Percentiles rank a stretch among this genome's conserved stretches.
phyloP scores from a whole-genome alignment of 1,284 basidiomycete species.

The Heterobasidion occidentale region DNA sequence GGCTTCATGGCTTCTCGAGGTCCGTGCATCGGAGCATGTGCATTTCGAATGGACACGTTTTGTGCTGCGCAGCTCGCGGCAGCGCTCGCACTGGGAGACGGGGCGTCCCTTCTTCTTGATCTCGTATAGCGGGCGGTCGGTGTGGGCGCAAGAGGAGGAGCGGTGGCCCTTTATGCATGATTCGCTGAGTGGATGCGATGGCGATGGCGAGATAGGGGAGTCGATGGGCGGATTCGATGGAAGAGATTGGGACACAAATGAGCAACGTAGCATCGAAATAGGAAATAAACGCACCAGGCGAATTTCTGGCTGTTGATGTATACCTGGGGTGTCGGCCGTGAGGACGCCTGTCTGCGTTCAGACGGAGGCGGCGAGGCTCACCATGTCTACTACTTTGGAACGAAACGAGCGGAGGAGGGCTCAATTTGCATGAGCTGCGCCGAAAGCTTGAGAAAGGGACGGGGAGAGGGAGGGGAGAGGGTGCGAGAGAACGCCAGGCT shows the following conservation, averaged over 20 bases:
- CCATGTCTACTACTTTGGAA: too few species aligned
- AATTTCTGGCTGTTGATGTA: constrained; percentile 79
- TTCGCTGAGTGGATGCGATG: constrained; percentile 38
- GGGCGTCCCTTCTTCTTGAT: constrained; percentile 85
- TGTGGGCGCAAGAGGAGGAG: constrained; percentile 76
- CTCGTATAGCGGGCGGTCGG: constrained; percentile 75
- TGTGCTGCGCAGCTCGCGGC: constrained; percentile 68
- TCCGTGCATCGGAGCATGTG: constrained; percentile 42
- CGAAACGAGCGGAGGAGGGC: too few species aligned
- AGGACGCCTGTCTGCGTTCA: too few species aligned
- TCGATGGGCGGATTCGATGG: not conserved
- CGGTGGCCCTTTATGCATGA: constrained; percentile 87
- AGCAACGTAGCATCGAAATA: constrained; percentile 1
- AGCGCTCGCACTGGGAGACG: constrained; percentile 75
- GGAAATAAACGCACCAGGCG: constrained; percentile 49
- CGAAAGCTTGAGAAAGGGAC: too few species aligned
- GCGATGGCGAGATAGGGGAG: not conserved
- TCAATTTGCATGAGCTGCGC: too few species aligned
- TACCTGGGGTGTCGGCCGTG: constrained; percentile 32
- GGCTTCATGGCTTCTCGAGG: constrained; percentile 20
- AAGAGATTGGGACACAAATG: constrained; percentile 2
- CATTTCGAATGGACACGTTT: constrained; percentile 72
- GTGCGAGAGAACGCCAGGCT: not conserved
- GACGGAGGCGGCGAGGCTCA: too few species aligned
- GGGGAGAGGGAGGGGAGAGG: too few species aligned